These are phyloP conservation scores for Inonotus hispidus DNA, from an alignment of 1,284 basidiomycete species.

Conservation along the genomic window DNA sequence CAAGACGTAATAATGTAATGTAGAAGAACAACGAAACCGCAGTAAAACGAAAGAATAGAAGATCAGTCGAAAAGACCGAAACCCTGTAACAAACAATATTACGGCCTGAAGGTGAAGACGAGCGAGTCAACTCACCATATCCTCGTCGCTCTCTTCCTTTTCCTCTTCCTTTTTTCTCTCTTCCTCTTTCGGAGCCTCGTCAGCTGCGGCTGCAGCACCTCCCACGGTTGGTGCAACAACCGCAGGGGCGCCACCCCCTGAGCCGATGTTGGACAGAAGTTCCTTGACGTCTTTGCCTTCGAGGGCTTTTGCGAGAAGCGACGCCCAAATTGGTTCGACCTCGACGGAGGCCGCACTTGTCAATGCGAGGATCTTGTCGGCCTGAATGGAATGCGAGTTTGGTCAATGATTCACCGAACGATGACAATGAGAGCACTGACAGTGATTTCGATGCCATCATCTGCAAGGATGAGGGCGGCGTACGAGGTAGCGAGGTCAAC, in stretches of 20 bases:
- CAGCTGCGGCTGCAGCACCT: conserved; percentile 54
- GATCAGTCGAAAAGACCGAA: conserved; percentile 77
- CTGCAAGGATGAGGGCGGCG: conserved; percentile 93
- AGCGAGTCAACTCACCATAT: conserved; percentile 67
- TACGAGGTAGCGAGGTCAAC: conserved; percentile 83
- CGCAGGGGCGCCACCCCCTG: conserved; percentile 69
- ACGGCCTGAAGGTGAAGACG: conserved; percentile 6
- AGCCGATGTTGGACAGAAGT: conserved; percentile 86
- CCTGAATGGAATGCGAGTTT: conserved; percentile 40
- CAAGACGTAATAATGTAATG: neutral
- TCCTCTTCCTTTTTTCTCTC: conserved; percentile 79
- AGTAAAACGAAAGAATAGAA: neutral
- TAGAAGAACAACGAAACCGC: neutral
- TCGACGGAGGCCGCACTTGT: conserved; percentile 82
- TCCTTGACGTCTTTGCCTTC: conserved; percentile 98
- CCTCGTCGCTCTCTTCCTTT: conserved; percentile 80
- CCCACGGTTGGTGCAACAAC: conserved; percentile 53
- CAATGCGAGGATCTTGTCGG: conserved; percentile 87
- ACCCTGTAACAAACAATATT: conserved; percentile 39
- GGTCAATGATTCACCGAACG: neutral
- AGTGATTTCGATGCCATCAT: conserved; percentile 95
- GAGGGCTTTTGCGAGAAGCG: conserved; percentile 93
- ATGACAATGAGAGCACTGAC: conserved; percentile 50
- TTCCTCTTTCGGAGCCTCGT: conserved; percentile 64
- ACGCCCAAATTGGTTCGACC: conserved; percentile 96